These are phyloP conservation scores for Ceriops zippeliana DNA, from an alignment of 345 rosid genomes.

Conservation along the genomic window DNA sequence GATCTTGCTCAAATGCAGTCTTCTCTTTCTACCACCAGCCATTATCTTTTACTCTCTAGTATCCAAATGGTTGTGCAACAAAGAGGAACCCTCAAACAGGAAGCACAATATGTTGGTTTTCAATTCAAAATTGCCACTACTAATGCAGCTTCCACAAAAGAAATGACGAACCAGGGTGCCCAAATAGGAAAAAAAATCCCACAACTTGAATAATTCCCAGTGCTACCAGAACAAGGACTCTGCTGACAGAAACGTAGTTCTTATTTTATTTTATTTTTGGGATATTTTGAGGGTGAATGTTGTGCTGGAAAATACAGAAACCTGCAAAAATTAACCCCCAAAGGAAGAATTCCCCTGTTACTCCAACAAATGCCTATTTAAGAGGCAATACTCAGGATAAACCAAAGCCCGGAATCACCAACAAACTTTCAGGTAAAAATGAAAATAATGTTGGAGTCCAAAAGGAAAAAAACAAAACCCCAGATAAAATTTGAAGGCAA, in stretches of 20 bases:
- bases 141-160: constrained; percentile 2
- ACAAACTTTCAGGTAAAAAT: neutral
- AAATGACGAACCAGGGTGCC: neutral
- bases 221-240: neutral
- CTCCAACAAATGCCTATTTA: neutral
- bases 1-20: constrained; percentile 65
- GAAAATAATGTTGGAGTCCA: too few species aligned
- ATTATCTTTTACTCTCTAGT: constrained; percentile 23
- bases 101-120: neutral
- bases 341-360: neutral
- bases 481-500: constrained; percentile 11
- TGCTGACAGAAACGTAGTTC: neutral
- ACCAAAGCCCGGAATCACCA: constrained; percentile 14
- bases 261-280: neutral
- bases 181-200: neutral
- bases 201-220: neutral
- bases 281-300: neutral
- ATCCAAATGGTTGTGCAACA: neutral
- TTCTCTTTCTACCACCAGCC: constrained; percentile 51
- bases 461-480: constrained; percentile 1
- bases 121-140: neutral
- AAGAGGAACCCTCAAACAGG: neutral
- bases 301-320: neutral
- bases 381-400: neutral
- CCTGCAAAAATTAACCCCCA: neutral